Evolutionary conservation across 805 yeast species (phyloP).

Genomic region (Metschnikowia similis): DNA sequence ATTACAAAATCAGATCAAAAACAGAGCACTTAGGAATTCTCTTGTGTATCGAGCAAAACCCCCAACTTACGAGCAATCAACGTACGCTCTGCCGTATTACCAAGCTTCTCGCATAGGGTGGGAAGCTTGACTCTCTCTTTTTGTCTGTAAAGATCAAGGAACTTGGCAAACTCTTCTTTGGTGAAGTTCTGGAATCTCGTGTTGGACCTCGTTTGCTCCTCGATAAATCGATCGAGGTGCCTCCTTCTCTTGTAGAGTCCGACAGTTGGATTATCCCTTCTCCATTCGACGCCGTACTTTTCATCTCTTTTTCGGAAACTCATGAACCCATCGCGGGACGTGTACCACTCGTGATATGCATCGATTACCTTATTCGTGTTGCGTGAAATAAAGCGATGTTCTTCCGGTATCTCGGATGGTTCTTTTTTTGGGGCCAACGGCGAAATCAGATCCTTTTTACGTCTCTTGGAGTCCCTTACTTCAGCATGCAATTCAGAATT

Average conservation of each 20-base stretch:
- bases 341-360: not conserved
- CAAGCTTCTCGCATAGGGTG: not conserved
- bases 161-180: not conserved
- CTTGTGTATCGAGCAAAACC: not conserved
- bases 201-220: not conserved
- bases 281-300: not conserved
- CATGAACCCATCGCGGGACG: not conserved
- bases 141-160: not conserved
- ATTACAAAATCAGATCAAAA: not conserved
- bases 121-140: not conserved
- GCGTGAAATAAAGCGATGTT: not conserved
- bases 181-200: not conserved
- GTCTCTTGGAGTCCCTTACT: not conserved
- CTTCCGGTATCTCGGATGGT: not conserved
- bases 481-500: not conserved
- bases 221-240: not conserved
- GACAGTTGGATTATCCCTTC: not conserved
- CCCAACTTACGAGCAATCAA: not conserved
- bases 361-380: not conserved
- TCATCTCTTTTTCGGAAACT: not conserved
- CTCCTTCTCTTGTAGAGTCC: constrained; percentile 1
- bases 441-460: not conserved
- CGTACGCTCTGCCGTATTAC: not conserved
- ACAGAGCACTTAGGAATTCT: not conserved
- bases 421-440: not conserved